Evolutionary conservation across 2,329 filamentous ascomycete species (phyloP), one percentile per base, ranked within the genome.

Genomic region (Didymella pinodella): DNA sequence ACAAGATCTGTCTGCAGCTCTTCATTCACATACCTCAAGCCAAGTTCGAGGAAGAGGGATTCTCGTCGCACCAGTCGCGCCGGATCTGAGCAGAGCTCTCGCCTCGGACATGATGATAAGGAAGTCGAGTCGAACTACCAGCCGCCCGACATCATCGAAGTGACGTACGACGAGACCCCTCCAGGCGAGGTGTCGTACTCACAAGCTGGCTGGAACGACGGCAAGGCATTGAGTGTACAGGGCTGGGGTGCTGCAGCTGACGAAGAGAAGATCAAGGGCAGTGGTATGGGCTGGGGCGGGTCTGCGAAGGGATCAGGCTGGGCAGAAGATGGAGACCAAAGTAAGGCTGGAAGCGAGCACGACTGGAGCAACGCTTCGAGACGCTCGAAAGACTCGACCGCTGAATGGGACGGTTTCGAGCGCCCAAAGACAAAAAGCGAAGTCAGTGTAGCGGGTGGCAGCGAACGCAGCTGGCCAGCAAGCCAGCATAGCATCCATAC

Each of bases 321-420:
- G 59, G 57, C 36, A 26, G 55, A 47, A 8, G 47, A 43, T 28
- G 28, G 34, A 38, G 46, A 20, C 3, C 20, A 20, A 1, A 44
- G 26, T 14, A 47, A 16, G 22, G 2, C 44, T 18, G 12, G 8
- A 14, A 44, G 40, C 45, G 12, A 22, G 7, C 36, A 44, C 14
- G 14, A 29, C 7, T 48, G 43, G 46, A 32, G 26, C 22, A 38
- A 41, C 14, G 14, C 29, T 32, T 32, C 29, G 29, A 31, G 7
- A n/a, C 11, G 31, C 5, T 29, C 12, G 4, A 2, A 46, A 1
- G 4, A 34, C 18, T 28, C 5, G 11, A 7, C 22, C 18, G 36
- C 10, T 59, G 54, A 61, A 45, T 71, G 67, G 68, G 63, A 71
- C 20, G 68, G 68, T 2, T 69, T 59, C 10, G 68, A 71, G 48